These are phyloP conservation scores for Penicillium coffeae DNA, from an alignment of 495 filamentous ascomycete genomes.

Conservation along the genomic window DNA sequence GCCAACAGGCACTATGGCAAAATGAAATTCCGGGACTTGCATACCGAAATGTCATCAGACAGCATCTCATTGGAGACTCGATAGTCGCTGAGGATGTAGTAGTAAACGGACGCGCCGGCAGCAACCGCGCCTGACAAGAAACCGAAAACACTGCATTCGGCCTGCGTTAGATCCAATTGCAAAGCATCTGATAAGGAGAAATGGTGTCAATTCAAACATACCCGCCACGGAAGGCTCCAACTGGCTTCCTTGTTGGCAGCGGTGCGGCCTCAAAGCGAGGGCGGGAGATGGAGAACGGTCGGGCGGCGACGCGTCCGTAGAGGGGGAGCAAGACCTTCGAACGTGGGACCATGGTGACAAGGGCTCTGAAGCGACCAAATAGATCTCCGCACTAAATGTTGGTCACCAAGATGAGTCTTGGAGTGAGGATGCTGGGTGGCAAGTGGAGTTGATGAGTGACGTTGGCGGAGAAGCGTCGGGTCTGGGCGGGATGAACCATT, in stretches of 20 bases:
- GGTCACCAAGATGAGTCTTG: conserved; percentile 4
- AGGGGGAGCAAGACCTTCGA: conserved; percentile 20
- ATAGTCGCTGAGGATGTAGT: conserved; percentile 90
- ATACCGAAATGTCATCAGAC: conserved; percentile 93
- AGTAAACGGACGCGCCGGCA: conserved; percentile 78
- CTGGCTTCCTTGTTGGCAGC: conserved; percentile 70
- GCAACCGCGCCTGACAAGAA: conserved; percentile 85
- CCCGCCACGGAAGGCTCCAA: conserved; percentile 92
- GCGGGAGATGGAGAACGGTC: conserved; percentile 36
- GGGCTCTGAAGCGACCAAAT: conserved; percentile 8
- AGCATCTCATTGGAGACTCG: conserved; percentile 89
- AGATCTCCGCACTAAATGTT: too few relatives aligned
- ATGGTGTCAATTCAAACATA: conserved; percentile 40
- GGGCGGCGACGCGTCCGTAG: conserved; percentile 24
- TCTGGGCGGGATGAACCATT: conserved; percentile 13
- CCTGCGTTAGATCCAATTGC: too few relatives aligned
- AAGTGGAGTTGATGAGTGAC: conserved; percentile 26
- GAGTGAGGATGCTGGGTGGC: conserved; percentile 11
- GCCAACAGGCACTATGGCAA: conserved; percentile 14
- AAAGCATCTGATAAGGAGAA: too few relatives aligned
- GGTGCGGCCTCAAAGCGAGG: conserved; percentile 35
- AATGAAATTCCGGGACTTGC: too few relatives aligned
- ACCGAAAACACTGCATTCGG: conserved; percentile 68
- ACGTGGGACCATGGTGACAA: conserved; percentile 22
- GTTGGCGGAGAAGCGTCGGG: conserved; percentile 24